Evolutionary conservation across 345 rosid genomes (phyloP).

Genomic region (Gossypium ekmanianum): DNA sequence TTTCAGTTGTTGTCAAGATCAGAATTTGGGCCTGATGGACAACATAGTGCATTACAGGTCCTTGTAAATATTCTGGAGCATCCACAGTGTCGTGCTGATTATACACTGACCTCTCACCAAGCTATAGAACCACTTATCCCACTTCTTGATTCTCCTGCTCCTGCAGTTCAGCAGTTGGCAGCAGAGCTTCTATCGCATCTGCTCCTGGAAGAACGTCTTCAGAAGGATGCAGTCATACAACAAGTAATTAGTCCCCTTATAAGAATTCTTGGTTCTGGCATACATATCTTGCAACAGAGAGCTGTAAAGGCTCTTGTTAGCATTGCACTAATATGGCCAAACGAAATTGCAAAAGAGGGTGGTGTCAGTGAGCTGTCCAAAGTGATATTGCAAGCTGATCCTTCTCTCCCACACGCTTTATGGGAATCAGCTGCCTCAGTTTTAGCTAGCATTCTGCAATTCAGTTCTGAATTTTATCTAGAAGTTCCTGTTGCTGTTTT

Average conservation of each 20-base stretch:
- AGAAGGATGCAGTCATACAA: constrained; percentile 78
- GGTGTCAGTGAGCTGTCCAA: constrained; percentile 89
- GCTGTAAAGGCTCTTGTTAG: constrained; percentile 96
- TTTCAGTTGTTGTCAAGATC: constrained; percentile 65
- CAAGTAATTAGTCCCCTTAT: constrained; percentile 82
- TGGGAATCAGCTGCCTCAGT: constrained; percentile 98
- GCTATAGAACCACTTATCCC: constrained; percentile 93
- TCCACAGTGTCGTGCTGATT: constrained; percentile 90
- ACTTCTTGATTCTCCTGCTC: constrained; percentile 85
- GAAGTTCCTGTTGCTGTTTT: constrained; percentile 97
- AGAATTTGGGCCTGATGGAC: constrained; percentile 93
- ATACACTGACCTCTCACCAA: constrained; percentile 70
- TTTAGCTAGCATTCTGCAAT: constrained; percentile 77
- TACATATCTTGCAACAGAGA: constrained; percentile 91
- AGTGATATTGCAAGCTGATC: constrained; percentile 92
- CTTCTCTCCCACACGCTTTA: constrained; percentile 80
- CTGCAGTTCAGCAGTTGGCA: constrained; percentile 93
- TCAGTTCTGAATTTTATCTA: constrained; percentile 90
- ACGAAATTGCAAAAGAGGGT: constrained; percentile 94
- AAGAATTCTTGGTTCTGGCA: constrained; percentile 82
- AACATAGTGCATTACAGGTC: constrained; percentile 92
- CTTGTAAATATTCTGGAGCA: constrained; percentile 93
- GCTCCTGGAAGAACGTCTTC: constrained; percentile 81
- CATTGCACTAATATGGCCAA: constrained; percentile 85
- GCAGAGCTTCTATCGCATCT: constrained; percentile 98